phyloP scores from a whole-genome alignment of 2,329 filamentous ascomycete species.

The Xylaria sp. region DNA sequence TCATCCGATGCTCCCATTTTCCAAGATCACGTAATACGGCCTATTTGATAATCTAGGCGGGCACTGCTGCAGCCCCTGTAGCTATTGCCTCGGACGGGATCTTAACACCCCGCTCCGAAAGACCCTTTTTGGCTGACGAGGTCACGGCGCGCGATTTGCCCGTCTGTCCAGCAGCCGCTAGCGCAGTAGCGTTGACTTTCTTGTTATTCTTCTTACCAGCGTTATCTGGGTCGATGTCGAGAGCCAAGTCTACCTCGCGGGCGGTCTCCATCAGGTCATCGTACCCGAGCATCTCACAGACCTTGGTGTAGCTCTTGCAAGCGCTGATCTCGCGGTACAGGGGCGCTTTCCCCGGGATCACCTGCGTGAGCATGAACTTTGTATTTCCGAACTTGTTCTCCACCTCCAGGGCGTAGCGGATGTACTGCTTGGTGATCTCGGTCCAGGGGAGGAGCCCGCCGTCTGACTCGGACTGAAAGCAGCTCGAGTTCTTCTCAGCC shows the following conservation, averaged over 20 bases:
- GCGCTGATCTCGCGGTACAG: slow-evolving; percentile 66
- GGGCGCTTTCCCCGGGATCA: slow-evolving; percentile 80
- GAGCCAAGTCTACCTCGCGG: slow-evolving; percentile 65
- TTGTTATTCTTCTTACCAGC: slow-evolving; percentile 46
- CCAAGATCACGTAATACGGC: background rate
- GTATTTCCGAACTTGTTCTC: slow-evolving; percentile 92
- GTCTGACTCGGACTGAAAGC: slow-evolving; percentile 72
- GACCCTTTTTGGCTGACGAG: slow-evolving; percentile 36
- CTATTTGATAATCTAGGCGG: slow-evolving; percentile 8
- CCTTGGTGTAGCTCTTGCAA: slow-evolving; percentile 73
- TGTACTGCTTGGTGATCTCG: slow-evolving; percentile 77
- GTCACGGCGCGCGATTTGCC: slow-evolving; percentile 43
- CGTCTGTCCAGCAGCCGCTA: slow-evolving; percentile 56
- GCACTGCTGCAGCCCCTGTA: slow-evolving; percentile 27
- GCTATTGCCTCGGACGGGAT: slow-evolving; percentile 17
- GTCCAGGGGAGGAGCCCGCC: slow-evolving; percentile 75
- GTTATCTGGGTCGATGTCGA: slow-evolving; percentile 63
- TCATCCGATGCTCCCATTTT: background rate
- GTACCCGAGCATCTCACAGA: slow-evolving; percentile 69
- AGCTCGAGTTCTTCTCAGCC: slow-evolving; percentile 89
- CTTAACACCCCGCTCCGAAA: slow-evolving; percentile 42
- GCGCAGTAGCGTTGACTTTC: slow-evolving; percentile 46
- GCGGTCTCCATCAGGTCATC: slow-evolving; percentile 69
- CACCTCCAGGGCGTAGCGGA: slow-evolving; percentile 73
- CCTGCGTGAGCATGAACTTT: slow-evolving; percentile 85